Percentiles rank a stretch among this genome's conserved stretches.
These are phyloP conservation scores for Breviolum minutum DNA, from an alignment of 73 alveolate genomes.

Conservation along the genomic window DNA sequence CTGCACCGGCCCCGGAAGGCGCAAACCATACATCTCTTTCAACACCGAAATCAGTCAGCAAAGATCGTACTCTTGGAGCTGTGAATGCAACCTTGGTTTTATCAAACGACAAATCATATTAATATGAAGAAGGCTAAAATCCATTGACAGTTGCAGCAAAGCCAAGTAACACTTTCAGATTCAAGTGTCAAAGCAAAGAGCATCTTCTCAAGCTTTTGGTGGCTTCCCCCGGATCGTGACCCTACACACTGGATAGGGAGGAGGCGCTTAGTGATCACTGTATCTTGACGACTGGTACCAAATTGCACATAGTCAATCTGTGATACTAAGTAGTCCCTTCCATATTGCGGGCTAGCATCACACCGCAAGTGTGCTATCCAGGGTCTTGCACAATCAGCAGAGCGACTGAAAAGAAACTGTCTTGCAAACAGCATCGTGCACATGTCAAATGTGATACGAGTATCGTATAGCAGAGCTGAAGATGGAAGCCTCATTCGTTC, in stretches of 20 bases:
- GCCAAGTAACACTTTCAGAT: no score
- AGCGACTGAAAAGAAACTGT: background rate
- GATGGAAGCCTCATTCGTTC: background rate
- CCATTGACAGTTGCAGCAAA: background rate
- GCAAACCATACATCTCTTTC: no score
- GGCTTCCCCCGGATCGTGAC: background rate
- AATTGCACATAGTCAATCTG: background rate
- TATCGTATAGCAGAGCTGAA: background rate
- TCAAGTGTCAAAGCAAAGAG: background rate
- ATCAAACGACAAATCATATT: background rate
- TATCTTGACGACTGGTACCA: background rate
- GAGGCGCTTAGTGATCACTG: background rate
- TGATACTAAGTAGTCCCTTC: background rate
- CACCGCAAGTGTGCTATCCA: background rate
- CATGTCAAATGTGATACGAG: background rate
- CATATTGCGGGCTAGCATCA: background rate
- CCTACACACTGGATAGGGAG: conserved; percentile 8
- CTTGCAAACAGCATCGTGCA: conserved; percentile 7
- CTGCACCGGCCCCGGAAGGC: no score
- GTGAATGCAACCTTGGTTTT: no score
- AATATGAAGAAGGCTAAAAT: background rate
- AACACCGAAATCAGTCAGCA: no score
- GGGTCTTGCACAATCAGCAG: background rate
- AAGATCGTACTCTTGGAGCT: no score
- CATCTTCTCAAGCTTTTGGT: conserved; percentile 3